phyloP scores from a whole-genome alignment of 2,329 filamentous ascomycete species.

The Raffaelea arxii region DNA sequence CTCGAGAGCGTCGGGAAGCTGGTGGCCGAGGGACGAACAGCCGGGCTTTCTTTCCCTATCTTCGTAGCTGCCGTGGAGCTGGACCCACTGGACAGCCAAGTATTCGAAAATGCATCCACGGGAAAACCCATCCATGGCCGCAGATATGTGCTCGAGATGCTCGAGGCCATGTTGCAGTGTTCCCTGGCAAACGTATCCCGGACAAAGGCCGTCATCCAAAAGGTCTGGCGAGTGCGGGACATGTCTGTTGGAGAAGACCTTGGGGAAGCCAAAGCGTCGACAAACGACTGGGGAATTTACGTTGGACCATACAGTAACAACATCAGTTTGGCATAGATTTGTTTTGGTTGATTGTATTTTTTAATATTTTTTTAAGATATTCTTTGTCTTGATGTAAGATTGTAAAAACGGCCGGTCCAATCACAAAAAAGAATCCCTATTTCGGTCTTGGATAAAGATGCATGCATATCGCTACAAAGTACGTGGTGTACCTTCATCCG shows the following conservation, averaged over 20 bases:
- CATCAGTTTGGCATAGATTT: conserved; percentile 1
- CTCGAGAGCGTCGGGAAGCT: neutral
- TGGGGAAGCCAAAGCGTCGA: neutral
- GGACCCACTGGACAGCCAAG: neutral
- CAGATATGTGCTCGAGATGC: neutral
- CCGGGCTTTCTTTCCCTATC: neutral
- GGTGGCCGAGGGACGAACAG: neutral
- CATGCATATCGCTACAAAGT: too few species aligned
- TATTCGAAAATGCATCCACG: neutral
- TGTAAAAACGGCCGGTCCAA: too few species aligned
- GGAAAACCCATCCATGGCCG: neutral
- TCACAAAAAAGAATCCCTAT: too few species aligned
- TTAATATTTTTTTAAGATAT: too few species aligned
- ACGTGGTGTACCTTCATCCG: too few species aligned
- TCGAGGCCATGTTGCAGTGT: neutral
- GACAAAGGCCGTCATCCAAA: neutral
- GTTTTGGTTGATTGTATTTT: too few species aligned
- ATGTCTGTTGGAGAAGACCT: neutral
- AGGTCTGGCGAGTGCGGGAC: conserved; percentile 2
- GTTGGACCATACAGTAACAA: conserved; percentile 1
- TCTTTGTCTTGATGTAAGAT: too few species aligned
- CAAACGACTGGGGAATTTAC: neutral
- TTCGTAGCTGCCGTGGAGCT: conserved; percentile 4
- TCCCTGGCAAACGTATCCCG: conserved; percentile 1
- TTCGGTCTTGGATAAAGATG: too few species aligned